phyloP scores from a whole-genome alignment of 2,329 filamentous ascomycete genomes.

The Hypoxylon sp. region DNA sequence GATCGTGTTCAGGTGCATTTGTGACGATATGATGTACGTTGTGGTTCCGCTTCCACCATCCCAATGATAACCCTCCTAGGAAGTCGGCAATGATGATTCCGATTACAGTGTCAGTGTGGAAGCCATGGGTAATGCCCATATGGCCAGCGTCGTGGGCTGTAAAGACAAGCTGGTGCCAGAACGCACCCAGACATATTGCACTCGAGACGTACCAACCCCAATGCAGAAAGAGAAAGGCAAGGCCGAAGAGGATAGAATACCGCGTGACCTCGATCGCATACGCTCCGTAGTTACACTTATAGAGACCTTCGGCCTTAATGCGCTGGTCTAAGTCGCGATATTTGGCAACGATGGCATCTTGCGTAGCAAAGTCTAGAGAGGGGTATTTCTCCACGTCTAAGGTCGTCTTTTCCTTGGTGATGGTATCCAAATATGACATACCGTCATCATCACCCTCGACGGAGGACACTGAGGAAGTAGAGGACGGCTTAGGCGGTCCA shows the following conservation, averaged over 20 bases:
- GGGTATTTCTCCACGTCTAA: constrained; percentile 88
- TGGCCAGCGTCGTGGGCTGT: constrained; percentile 95
- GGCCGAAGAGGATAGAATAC: constrained; percentile 76
- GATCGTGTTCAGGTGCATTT: constrained; percentile 94
- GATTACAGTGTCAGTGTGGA: constrained; percentile 84
- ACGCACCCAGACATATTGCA: constrained; percentile 80
- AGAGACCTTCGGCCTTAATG: constrained; percentile 82
- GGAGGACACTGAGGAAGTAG: constrained; percentile 73
- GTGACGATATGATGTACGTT: constrained; percentile 98
- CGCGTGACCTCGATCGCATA: constrained; percentile 83
- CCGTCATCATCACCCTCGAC: constrained; percentile 64
- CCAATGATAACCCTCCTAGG: constrained; percentile 87
- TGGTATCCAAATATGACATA: constrained; percentile 78
- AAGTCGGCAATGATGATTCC: constrained; percentile 93
- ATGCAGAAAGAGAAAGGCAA: constrained; percentile 74
- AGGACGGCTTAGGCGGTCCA: constrained; percentile 59
- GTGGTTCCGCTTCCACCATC: constrained; percentile 98
- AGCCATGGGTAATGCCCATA: constrained; percentile 96
- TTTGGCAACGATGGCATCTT: constrained; percentile 81
- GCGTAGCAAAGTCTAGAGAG: constrained; percentile 78
- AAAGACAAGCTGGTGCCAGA: constrained; percentile 97
- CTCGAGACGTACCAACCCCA: constrained; percentile 78
- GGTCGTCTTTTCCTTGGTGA: constrained; percentile 81
- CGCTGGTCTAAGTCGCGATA: constrained; percentile 84
- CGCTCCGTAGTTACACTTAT: constrained; percentile 84